Evolutionary conservation across 106 monocot genomes (phyloP), one percentile per base, ranked within the genome.

Genomic region (Xerophyta viscosa): DNA sequence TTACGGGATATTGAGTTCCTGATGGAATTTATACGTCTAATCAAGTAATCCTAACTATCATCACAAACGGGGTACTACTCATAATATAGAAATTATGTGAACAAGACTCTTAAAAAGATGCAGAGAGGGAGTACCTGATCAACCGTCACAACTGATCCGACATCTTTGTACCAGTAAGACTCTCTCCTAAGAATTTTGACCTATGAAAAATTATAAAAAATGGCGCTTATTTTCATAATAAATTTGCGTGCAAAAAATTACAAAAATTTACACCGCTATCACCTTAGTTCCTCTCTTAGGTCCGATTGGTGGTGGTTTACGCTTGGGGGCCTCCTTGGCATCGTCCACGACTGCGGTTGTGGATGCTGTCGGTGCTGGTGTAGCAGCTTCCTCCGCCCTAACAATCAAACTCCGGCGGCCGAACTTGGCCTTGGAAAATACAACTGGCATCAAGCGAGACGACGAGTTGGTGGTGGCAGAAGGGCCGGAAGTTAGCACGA

Each of bases 201-300:
- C 74, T 74, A 62, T n/a, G n/a, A n/a, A n/a, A n/a, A 15, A 52
- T n/a, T 25, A 45, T 48, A 4, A 4, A 44, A 4, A 44, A 3
- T 8, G 4, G 8, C 15, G 6, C 14, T 14, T 3, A 17, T 9
- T 17, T 3, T 4, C 43, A 3, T 44, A 3, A 44, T 11, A 33
- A 33, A 33, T 6, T 14, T 44, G 43, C 24, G 27, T 51, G 14
- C 14, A 27, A 18, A 4, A 2, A 30, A 12, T 20, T 19, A 1
- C 3, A 0, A n/a, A 0, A 56, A 1, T 9, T 10, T 13, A n/a
- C n/a, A n/a, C 24, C 0, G 3, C 14, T 4, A 19, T 31, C 12
- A 78, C 88, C 88, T 88, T 83, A 43, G 79, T 30, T 37, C 83
- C 88, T 48, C 75, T 88, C 78, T 83, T 83, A 24, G 83, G 88